These are phyloP conservation scores for sunflower (Helianthus annuus) DNA, from an alignment of 129 eudicot genomes.

Conservation along the genomic window HanXRQr2.0-SUNRISE NC_035440.2:31012887-31013386, in stretches of 20 bases:
- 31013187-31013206: neutral
- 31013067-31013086: slow-evolving; percentile 95
- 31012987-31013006: slow-evolving; percentile 28
- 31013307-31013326: slow-evolving; percentile 86
- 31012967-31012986: neutral
- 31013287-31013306: slow-evolving; percentile 80
- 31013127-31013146: slow-evolving; percentile 39
- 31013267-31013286: slow-evolving; percentile 92
- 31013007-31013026: slow-evolving; percentile 84
- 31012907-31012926: too few relatives aligned
- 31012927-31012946: neutral
- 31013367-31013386: neutral
- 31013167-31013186: neutral
- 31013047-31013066: slow-evolving; percentile 96
- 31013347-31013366: slow-evolving; percentile 31
- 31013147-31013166: neutral
- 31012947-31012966: neutral
- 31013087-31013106: slow-evolving; percentile 96
- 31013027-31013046: slow-evolving; percentile 98
- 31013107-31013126: slow-evolving; percentile 93
- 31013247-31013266: slow-evolving; percentile 94
- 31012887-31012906: too few relatives aligned
- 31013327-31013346: slow-evolving; percentile 62
- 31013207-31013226: slow-evolving; percentile 90
- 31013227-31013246: slow-evolving; percentile 88